These are phyloP conservation scores for Chytridiales sp. DNA, from an alignment of 371 early-diverging fungal species.

Conservation along the genomic window DNA sequence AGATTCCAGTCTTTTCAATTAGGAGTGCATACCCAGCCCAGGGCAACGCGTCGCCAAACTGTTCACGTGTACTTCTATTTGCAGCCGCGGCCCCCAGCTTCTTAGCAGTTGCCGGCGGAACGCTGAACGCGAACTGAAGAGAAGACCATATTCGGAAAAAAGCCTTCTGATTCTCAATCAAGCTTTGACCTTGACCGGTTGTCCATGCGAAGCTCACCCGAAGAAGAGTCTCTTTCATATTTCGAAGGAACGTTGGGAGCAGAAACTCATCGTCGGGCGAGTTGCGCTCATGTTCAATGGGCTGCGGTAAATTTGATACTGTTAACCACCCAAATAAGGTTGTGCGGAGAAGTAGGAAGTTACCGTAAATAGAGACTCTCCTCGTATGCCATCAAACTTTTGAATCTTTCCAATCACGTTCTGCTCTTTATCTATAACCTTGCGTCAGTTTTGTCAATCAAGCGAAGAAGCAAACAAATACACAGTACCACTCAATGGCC, in stretches of 20 bases:
- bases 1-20: background rate
- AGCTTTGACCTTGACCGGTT: background rate
- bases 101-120: slow-evolving; percentile 12
- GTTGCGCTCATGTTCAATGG: too few relatives aligned
- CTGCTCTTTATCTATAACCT: too few relatives aligned
- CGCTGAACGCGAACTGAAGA: slow-evolving; percentile 44
- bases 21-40: slow-evolving; percentile 40
- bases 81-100: background rate
- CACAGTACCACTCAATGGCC: too few relatives aligned
- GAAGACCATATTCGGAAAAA: slow-evolving; percentile 41
- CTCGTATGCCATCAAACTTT: too few relatives aligned
- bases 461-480: too few relatives aligned
- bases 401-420: too few relatives aligned
- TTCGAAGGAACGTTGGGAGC: slow-evolving; percentile 22
- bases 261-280: too few relatives aligned
- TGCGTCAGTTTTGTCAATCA: too few relatives aligned
- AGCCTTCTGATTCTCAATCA: slow-evolving; percentile 27
- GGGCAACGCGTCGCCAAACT: slow-evolving; percentile 47
- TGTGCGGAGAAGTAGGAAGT: too few relatives aligned
- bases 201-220: slow-evolving; percentile 30
- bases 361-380: too few relatives aligned
- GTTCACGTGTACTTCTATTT: slow-evolving; percentile 26
- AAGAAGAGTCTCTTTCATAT: slow-evolving; percentile 17
- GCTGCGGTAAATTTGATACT: too few relatives aligned
- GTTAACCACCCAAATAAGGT: too few relatives aligned